These are phyloP conservation scores for Cenococcum geophilum DNA, from an alignment of 495 filamentous ascomycete species.

Conservation along the genomic window DNA sequence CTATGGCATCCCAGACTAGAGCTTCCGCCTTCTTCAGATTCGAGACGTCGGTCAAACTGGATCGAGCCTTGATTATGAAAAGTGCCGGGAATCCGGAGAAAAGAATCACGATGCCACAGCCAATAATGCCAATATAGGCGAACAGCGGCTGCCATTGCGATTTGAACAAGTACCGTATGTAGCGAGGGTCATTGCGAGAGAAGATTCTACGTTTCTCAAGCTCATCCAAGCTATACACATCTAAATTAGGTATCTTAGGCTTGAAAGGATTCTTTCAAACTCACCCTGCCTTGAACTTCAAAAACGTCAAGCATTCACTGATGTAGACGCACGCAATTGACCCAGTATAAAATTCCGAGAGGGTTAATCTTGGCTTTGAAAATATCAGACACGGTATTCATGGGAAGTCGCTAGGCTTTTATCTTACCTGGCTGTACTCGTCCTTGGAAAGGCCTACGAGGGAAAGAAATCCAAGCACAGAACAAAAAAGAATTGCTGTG, in stretches of 20 bases:
- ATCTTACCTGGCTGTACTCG: constrained; percentile 13
- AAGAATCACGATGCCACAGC: constrained; percentile 8
- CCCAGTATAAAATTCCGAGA: constrained; percentile 15
- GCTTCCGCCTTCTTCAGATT: constrained; percentile 10
- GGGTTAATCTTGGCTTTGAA: constrained; percentile 12
- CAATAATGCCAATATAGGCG: constrained; percentile 15
- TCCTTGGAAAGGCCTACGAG: constrained; percentile 13
- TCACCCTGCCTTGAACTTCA: constrained; percentile 19
- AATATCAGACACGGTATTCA: not conserved
- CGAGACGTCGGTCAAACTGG: constrained; percentile 1
- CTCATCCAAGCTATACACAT: constrained; percentile 4
- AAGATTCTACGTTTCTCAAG: constrained; percentile 11
- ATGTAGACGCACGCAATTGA: constrained; percentile 16
- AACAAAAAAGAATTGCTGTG: constrained; percentile 14
- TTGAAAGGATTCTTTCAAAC: not conserved
- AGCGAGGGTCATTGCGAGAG: constrained; percentile 11
- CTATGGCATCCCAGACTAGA: constrained; percentile 12
- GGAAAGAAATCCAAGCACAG: constrained; percentile 14
- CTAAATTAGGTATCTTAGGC: not conserved
- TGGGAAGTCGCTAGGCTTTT: not conserved
- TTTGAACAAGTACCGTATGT: constrained; percentile 15
- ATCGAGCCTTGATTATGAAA: constrained; percentile 8
- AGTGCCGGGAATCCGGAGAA: constrained; percentile 17
- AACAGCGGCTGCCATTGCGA: constrained; percentile 17
- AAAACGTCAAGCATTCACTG: constrained; percentile 7